Base-by-base conservation (phyloP, 2,329 filamentous ascomycete species). In the Trichoderma sp. region DNA sequence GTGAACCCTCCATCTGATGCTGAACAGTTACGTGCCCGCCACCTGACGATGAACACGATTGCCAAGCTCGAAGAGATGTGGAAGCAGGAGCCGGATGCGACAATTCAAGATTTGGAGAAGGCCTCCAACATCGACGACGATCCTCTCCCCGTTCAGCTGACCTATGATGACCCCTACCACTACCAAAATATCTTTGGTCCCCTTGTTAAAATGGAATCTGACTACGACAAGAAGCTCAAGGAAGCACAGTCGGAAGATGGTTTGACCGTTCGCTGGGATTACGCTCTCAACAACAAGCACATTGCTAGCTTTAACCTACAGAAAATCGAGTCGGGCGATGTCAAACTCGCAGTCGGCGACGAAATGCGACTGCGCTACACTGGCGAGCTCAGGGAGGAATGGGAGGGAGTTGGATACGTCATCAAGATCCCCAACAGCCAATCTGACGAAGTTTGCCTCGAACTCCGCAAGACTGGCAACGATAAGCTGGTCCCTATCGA, bases 381-480 rank as follows among this genome's bases (percentile, higher is more conserved):
- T 79, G 97, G 97, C 79, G 97, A 98, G 84, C 88, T 99, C 67
- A 94, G 95, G 59, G 90, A 94, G 16, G 91, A 94, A 76, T 99
- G 97, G 97, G 97, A 99, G 83, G 97, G 97, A 50, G 97, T 99
- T 41, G 97, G 97, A 78, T 99, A 99, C 84, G 97, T 99, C 77
- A 95, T 98, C 87, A 99, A 99, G 87, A 98, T 99, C 76, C 97
- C 97, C 27, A 98, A 99, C 88, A 98, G 98, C 85, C 95, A 98
- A 86, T 98, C 95, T 16, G 97, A 99, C 81, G 96, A 99, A 83
- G 97, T 99, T 71, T 97, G 94, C 11, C 93, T 99, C 78, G 97
- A 99, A 84, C 87, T 99, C 82, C 94, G 97, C 79, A 95, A 97
- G 81, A 96, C 97, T 77, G 95, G 95, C 77, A 97, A 97, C 82